A percentile compares a stretch with the other conserved stretches of the same genome.
Conservation (phyloP, 163 green algal species). For the Coccomyxa subellipsoidea region DNA sequence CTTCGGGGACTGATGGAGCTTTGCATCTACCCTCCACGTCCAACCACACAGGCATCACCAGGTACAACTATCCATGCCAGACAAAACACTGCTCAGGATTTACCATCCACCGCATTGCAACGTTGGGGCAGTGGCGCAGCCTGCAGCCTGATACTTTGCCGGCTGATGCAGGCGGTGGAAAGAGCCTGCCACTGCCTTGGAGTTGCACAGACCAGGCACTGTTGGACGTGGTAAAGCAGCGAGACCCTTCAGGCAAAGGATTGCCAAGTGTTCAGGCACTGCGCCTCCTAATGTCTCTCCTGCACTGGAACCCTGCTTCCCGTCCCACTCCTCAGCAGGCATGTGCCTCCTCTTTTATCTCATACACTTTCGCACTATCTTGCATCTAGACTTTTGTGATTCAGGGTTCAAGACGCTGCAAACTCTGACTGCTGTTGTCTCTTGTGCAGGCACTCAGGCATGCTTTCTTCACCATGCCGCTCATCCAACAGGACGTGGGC, state of each 20-base stretch:
- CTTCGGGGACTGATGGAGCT: conserved; percentile 49
- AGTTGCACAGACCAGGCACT: conserved; percentile 27
- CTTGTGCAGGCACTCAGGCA: conserved; percentile 23
- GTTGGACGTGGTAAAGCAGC: conserved; percentile 19
- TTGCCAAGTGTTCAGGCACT: conserved; percentile 34
- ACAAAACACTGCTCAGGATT: not conserved
- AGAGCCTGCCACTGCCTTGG: not conserved
- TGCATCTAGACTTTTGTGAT: not conserved
- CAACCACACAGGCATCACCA: not conserved
- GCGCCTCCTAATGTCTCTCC: conserved; percentile 34
- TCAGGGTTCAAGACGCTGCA: not conserved
- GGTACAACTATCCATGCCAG: too few relatives aligned
- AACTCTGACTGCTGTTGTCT: not conserved
- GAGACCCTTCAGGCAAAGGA: conserved; percentile 32
- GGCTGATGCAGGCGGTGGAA: not conserved
- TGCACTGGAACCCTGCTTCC: conserved; percentile 42
- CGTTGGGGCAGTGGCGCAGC: not conserved
- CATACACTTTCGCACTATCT: too few relatives aligned
- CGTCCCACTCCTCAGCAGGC: conserved; percentile 30
- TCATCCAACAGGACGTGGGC: not conserved
- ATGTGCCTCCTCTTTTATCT: not conserved
- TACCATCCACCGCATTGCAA: not conserved
- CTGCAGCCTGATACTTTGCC: not conserved
- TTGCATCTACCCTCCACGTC: conserved; percentile 50
- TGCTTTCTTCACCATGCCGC: conserved; percentile 16